Percentiles rank a stretch among this genome's conserved stretches.
Conservation (phyloP, 176 grass and related monocot genomes). For the Poa pratensis region DNA sequence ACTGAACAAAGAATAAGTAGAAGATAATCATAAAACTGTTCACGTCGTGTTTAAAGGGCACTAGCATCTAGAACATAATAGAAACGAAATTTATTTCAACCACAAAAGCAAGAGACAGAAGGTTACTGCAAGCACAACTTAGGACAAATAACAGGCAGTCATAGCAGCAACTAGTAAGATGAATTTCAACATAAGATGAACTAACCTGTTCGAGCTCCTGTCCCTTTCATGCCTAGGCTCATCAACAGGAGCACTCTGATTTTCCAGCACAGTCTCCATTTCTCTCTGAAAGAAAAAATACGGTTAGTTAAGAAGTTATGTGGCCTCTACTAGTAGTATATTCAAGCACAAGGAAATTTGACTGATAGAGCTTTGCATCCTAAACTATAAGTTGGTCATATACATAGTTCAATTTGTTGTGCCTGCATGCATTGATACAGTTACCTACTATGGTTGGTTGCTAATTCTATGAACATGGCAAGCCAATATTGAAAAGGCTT, state of each 20-base stretch:
- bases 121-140: too few relatives aligned
- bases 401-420: background rate
- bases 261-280: constrained; percentile 54
- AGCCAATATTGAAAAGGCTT: background rate
- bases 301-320: background rate
- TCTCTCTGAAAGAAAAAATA: constrained; percentile 50
- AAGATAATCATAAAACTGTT: background rate
- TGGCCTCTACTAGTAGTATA: background rate
- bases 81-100: background rate
- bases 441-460: background rate
- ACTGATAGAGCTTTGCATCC: background rate
- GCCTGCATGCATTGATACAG: background rate
- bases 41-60: background rate
- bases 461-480: background rate
- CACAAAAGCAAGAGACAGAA: background rate
- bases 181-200: background rate
- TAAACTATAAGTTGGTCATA: constrained; percentile 1
- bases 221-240: constrained; percentile 46
- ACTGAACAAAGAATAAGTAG: background rate
- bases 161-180: background rate
- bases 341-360: too few relatives aligned
- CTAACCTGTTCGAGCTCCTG: constrained; percentile 60
- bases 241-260: constrained; percentile 10
- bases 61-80: background rate
- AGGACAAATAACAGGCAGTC: background rate